Evolutionary conservation across 495 filamentous ascomycete genomes (phyloP), one percentile per base, ranked within the genome.

Genomic region (Neurospora tetraspora): DNA sequence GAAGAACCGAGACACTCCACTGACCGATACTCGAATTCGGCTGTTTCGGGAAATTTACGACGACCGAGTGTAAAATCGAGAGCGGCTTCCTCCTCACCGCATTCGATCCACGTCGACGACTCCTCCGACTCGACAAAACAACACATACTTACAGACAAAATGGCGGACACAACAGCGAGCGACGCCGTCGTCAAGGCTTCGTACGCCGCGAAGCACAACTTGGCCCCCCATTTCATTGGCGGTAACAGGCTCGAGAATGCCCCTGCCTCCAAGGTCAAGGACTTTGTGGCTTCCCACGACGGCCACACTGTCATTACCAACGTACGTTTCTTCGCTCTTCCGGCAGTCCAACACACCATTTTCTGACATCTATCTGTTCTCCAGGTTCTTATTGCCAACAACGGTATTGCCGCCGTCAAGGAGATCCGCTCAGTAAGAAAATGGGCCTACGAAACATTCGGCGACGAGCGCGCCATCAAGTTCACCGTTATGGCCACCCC

Each of bases 401-500:
- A 99, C 85, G 96, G 96, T 88, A 99, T 99, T 82, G 96, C 96
- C 18, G 96, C 96, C 74, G 96, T 99, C 77, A 99, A 99, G 83
- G 95, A 98, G 83, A 99, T 99, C 78, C 88, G 96, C 77, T 97
- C 94, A 37, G 94, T 99, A 75, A 90, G 96, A 81, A 99, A 98
- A 94, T 99, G 96, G 96, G 96, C 96, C 71, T 99, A 99, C 89
- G 96, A 99, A 85, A 95, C 92, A 6, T 98, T 99, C 78, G 94
- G 96, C 81, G 94, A 99, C 83, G 96, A 99, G 86, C 89, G 91
- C 77, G 96, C 96, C 73, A 97, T 99, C 81, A 96, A 98, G 78
- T 98, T 99, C 82, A 98, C 96, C 70, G 96, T 98, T 74, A 99
- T 99, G 96, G 96, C 96, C 74, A 99, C 96, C 59, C 96, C 96